phyloP scores from a whole-genome alignment of 202 grass and related monocot species.

The Carex arenaria region DNA sequence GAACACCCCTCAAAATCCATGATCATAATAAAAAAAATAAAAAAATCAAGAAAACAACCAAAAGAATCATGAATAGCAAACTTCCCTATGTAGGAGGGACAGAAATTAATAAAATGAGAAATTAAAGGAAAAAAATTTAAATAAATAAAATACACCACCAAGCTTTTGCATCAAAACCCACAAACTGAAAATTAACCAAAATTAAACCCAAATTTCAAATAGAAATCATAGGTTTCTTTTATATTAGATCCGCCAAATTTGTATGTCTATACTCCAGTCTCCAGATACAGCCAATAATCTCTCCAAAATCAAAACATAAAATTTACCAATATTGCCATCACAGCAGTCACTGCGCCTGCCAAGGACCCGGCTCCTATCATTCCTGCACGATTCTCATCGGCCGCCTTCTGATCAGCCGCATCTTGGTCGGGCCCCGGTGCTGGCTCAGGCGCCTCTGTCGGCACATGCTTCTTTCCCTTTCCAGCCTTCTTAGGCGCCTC shows the following conservation, averaged over 20 bases:
- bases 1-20: slow-evolving; percentile 3
- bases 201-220: slow-evolving; percentile 13
- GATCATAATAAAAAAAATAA: neutral
- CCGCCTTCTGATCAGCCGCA: slow-evolving; percentile 17
- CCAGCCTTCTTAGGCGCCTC: slow-evolving; percentile 17
- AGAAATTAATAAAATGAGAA: slow-evolving; percentile 4
- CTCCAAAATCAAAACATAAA: neutral
- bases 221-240: slow-evolving; percentile 5
- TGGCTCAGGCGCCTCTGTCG: neutral
- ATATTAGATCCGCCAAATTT: neutral
- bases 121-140: neutral
- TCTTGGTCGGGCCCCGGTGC: slow-evolving; percentile 8
- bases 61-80: slow-evolving; percentile 14
- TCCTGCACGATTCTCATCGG: slow-evolving; percentile 10
- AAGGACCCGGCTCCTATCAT: slow-evolving; percentile 2
- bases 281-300: slow-evolving; percentile 11
- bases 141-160: slow-evolving; percentile 15
- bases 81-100: neutral
- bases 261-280: neutral
- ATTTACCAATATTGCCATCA: slow-evolving; percentile 21
- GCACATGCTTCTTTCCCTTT: neutral
- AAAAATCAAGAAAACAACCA: neutral
- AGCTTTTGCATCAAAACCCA: slow-evolving; percentile 8
- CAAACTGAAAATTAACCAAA: slow-evolving; percentile 11
- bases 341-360: neutral